A percentile compares a stretch with the other conserved stretches of the same genome.
Conservation (phyloP, 2,329 filamentous ascomycete genomes). For the Zasmidium angulare region DNA sequence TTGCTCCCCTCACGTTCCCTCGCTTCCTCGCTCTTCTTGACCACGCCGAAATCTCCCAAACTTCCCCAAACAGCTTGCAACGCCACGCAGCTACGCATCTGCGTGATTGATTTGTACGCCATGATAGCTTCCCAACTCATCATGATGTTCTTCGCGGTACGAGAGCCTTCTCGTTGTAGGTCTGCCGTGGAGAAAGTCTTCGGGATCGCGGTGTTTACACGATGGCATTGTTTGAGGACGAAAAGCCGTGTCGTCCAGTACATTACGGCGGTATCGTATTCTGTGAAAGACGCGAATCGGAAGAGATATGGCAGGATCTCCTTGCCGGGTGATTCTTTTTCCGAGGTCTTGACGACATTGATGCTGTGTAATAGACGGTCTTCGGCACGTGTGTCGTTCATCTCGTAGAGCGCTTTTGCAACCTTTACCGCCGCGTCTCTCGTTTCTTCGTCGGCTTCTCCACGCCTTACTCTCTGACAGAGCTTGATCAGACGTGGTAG, state of each 20-base stretch:
- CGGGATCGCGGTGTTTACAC: background rate
- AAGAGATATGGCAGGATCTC: background rate
- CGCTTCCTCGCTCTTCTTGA: no score
- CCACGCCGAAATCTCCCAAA: background rate
- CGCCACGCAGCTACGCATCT: background rate
- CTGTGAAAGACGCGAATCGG: background rate
- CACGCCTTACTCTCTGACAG: background rate
- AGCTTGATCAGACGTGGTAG: background rate
- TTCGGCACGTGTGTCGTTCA: background rate
- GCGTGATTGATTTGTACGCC: background rate
- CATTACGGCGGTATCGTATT: background rate
- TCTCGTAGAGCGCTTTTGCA: background rate
- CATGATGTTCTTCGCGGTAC: background rate
- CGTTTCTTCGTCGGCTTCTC: background rate
- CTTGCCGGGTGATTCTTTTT: background rate
- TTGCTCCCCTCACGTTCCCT: no score
- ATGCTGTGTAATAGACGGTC: background rate
- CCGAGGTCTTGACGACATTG: background rate
- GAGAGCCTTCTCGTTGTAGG: background rate
- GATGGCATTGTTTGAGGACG: background rate
- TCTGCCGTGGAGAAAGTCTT: background rate
- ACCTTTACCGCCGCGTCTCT: background rate
- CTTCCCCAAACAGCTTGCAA: background rate
- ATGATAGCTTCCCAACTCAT: background rate
- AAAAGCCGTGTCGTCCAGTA: background rate